These are phyloP conservation scores for Boletus pseudopeckii DNA, from an alignment of 768 basidiomycete genomes.

Conservation along the genomic window DNA sequence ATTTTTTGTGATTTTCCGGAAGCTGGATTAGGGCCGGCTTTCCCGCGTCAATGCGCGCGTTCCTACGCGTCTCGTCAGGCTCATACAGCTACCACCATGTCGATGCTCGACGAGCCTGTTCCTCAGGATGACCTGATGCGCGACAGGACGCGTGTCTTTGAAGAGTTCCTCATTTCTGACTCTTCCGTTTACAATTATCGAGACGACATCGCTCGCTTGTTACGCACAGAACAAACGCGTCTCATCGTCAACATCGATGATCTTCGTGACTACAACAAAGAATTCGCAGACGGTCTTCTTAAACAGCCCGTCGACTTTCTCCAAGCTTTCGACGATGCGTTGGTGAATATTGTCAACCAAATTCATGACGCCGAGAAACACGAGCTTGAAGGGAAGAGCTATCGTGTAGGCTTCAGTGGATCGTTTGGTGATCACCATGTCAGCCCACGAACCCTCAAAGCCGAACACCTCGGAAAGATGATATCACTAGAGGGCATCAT, in stretches of 20 bases:
- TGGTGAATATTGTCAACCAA: constrained; percentile 67
- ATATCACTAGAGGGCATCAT: constrained; percentile 97
- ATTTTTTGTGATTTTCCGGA: too few species aligned
- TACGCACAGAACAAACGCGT: constrained; percentile 78
- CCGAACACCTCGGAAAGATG: constrained; percentile 91
- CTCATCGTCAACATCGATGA: constrained; percentile 96
- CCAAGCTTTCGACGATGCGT: constrained; percentile 86
- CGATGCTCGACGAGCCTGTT: constrained; percentile 50
- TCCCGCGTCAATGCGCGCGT: constrained; percentile 22
- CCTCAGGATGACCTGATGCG: constrained; percentile 68
- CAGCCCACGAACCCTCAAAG: constrained; percentile 87
- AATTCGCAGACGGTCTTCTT: constrained; percentile 83
- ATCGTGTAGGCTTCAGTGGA: constrained; percentile 88
- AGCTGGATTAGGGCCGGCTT: constrained; percentile 33
- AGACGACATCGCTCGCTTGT: constrained; percentile 79
- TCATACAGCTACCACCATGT: constrained; percentile 23
- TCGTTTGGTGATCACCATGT: constrained; percentile 98
- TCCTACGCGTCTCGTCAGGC: constrained; percentile 7
- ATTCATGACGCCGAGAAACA: constrained; percentile 79
- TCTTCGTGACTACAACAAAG: constrained; percentile 87
- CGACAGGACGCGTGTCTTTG: constrained; percentile 75
- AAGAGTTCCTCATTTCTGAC: constrained; percentile 76
- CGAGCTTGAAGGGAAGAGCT: constrained; percentile 74
- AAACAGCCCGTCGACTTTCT: constrained; percentile 85
- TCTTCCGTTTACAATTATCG: constrained; percentile 74